Evolutionary conservation across 495 filamentous ascomycete species (phyloP), one percentile per base, ranked within the genome.

Genomic region (Lophium mytilinum): DNA sequence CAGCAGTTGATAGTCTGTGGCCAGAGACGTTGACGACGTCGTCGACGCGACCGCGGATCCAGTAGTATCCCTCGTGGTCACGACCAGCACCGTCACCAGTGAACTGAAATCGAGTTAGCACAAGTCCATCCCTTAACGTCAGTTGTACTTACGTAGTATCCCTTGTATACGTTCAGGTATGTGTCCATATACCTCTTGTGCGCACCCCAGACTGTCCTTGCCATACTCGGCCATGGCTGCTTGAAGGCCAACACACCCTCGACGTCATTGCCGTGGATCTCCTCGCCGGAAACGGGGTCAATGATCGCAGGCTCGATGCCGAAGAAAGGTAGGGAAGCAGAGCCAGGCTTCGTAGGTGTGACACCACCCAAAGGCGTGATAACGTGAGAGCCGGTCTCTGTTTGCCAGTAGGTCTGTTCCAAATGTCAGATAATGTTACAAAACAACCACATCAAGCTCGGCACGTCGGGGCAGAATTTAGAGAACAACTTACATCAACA

Each of bases 101-200:
- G 80, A 97, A 98, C 89, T 95, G 5, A 55, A 6, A 18, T 17
- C 15, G 8, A 4, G 66, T 83, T 56, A 80, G 70, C 57, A 46
- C 18, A 35, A 39, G 19, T 68, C n/a, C 36, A 14, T 42, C 15
- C 6, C 33, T 40, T 37, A 39, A 10, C 4, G 10, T 11, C 36
- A 4, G 14, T 18, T 15, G 18, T 0, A 79, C 88, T 79, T 74
- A 95, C 90, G 74, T 98, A 98, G 78, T 91, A 95, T 37, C 93
- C 94, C 78, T 90, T 90, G 79, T 98, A 98, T 2, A 96, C 92
- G 68, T 94, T 94, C 61, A 98, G 74, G 74, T 98, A 98, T 21
- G 94, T 96, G 53, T 97, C 93, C 90, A 96, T 94, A 72, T 96
- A 98, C 60, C 93, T 81, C 82, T 92, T 92, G 78, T 98, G 93